These are phyloP conservation scores for Jatropha multifida DNA, from an alignment of 441 rosid genomes.

Conservation along the genomic window DNA sequence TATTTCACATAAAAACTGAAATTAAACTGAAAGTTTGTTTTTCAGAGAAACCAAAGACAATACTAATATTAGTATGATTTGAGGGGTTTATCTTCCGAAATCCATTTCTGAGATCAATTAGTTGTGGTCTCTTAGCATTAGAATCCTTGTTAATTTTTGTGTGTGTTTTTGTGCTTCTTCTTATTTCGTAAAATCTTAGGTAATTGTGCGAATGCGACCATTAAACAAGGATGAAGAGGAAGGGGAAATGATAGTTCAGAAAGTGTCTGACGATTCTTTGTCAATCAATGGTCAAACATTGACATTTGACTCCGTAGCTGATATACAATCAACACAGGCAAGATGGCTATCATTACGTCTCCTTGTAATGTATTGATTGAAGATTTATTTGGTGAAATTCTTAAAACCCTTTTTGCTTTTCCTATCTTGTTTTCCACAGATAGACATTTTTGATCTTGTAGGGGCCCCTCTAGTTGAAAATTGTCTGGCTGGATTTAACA, in stretches of 20 bases:
- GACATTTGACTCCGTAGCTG: conserved; percentile 91
- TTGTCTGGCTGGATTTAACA: conserved; percentile 97
- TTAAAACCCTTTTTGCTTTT: conserved; percentile 3
- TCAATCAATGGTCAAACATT: conserved; percentile 75
- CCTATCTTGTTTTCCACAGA: conserved; percentile 41
- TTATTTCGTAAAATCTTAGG: conserved; percentile 41
- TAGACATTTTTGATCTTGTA: conserved; percentile 81
- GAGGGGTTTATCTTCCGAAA: neutral
- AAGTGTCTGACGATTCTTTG: conserved; percentile 63
- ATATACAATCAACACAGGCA: conserved; percentile 78
- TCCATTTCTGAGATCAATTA: neutral
- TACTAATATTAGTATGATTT: neutral
- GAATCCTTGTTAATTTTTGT: neutral
- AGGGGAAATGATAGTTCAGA: conserved; percentile 69
- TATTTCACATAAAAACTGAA: neutral
- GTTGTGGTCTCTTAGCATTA: neutral
- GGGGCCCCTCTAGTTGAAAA: conserved; percentile 96
- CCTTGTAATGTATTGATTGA: neutral
- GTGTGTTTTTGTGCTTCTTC: neutral
- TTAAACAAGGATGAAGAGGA: conserved; percentile 66
- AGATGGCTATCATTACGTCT: conserved; percentile 9
- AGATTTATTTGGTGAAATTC: conserved; percentile 2
- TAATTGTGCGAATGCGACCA: conserved; percentile 89
- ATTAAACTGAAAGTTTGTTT: neutral
- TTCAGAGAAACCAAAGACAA: neutral